Percentiles rank a stretch among this genome's conserved stretches.
Conservation (phyloP, 2,329 filamentous ascomycete genomes). For the Nothophaeocryptopus gaeumannii region DNA sequence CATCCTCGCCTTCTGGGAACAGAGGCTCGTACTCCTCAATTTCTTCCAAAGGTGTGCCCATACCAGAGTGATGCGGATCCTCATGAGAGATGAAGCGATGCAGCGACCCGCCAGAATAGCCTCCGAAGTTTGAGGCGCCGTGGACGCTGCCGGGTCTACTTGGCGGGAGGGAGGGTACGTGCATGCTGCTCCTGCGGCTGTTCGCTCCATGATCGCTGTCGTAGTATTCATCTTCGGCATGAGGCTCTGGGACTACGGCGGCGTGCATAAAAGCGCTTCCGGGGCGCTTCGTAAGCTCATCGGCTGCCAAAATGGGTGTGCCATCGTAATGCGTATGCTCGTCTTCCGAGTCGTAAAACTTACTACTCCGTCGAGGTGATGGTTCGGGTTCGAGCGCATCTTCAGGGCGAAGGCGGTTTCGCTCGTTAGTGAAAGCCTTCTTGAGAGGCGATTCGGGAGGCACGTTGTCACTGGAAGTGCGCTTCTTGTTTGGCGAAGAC, state of each 20-base stretch:
- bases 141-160: constrained; percentile 60
- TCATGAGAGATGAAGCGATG: constrained; percentile 55
- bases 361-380: constrained; percentile 31
- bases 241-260: constrained; percentile 67
- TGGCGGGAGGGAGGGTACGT: constrained; percentile 61
- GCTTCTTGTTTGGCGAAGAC: constrained; percentile 55
- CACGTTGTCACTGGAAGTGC: constrained; percentile 37
- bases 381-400: constrained; percentile 45
- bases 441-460: constrained; percentile 42
- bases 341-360: constrained; percentile 37
- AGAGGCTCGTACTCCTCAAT: constrained; percentile 93
- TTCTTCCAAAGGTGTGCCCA: constrained; percentile 72
- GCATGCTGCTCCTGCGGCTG: constrained; percentile 51
- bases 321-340: constrained; percentile 60
- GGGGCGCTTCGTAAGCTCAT: constrained; percentile 76
- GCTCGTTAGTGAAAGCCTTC: constrained; percentile 44
- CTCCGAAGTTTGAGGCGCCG: constrained; percentile 21
- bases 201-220: constrained; percentile 40
- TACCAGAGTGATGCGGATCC: constrained; percentile 46
- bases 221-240: constrained; percentile 55
- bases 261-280: constrained; percentile 69
- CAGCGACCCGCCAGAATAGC: constrained; percentile 50
- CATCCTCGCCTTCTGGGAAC: constrained; percentile 72
- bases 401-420: constrained; percentile 32
- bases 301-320: constrained; percentile 81